Conservation (phyloP, 768 basidiomycete species). For the Pholiota conissans region DNA sequence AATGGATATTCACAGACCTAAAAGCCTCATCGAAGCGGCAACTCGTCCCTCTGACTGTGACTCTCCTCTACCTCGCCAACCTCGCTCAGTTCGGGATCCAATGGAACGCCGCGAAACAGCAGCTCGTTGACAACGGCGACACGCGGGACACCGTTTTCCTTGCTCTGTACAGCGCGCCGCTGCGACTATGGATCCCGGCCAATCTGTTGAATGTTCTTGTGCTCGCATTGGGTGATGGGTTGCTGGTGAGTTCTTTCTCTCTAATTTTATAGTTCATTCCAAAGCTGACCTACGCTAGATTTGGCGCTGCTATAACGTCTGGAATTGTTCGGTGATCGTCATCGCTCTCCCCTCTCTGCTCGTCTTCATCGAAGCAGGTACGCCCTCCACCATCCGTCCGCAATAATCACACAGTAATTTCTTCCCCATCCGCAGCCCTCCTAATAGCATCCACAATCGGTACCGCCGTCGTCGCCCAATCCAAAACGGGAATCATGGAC, state of each 20-base stretch:
- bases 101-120: too few relatives aligned
- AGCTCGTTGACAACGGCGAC: too few relatives aligned
- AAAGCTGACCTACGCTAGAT: background rate
- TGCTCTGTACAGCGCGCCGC: too few relatives aligned
- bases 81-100: too few relatives aligned
- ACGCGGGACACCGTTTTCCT: too few relatives aligned
- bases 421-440: background rate
- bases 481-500: background rate
- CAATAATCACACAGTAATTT: background rate
- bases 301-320: conserved; percentile 5
- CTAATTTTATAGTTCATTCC: background rate
- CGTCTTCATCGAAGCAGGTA: background rate
- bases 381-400: too few relatives aligned
- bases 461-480: background rate
- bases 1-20: too few relatives aligned
- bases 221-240: background rate
- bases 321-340: background rate
- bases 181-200: too few relatives aligned
- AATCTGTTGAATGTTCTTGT: background rate
- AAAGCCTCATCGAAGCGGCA: too few relatives aligned
- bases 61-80: too few relatives aligned
- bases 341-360: background rate
- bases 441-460: background rate
- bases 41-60: too few relatives aligned
- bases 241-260: background rate